Base-by-base conservation (phyloP, 2,329 filamentous ascomycete genomes). In the Sarocladium brachiariae region DNA sequence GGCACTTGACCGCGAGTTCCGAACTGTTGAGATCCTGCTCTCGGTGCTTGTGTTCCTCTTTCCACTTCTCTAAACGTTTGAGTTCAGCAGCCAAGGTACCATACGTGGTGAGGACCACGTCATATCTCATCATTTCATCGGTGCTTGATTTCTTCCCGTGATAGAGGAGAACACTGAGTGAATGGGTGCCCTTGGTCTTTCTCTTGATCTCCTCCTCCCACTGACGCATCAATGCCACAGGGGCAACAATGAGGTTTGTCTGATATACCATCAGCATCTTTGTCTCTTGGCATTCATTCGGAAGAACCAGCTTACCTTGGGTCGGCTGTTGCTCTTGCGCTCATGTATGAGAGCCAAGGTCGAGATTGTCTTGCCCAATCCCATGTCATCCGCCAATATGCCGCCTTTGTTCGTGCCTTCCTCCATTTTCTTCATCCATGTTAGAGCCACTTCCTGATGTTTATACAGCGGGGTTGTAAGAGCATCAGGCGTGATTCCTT, bases 351-450 rank as follows among this genome's bases (percentile, higher is more conserved):
- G 75, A 3, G 90, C 80, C 19, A 96, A 73, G 4, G 87, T 84
- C 54, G 92, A 89, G 21, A 96, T 84, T 0, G 91, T 96, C 69
- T 96, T 95, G 16, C 90, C 90, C 9, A 96, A 68, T 2, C 90
- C 90, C 91, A 96, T 96, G 60, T 96, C 90, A 63, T 96, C 91
- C 2, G 89, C 89, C 14, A 96, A 74, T 51, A 96, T 91, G 34
- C 90, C 91, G n/a, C 91, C 90, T 59, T 86, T 89, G 59, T 86
- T 89, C 50, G 83, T 75, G 8, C 87, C 82, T 16, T 75, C 78
- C 63, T 96, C 90, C 64, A 88, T 89, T n/a, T 83, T 75, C 43
- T 84, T 75, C 77, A 96, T 81, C 91, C 90, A 96, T 11, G 84
- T 80, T 25, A 96, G 71, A 6, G 89, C 89, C 66, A 92, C 71